Evolutionary conservation across 352 stramenopile species (phyloP).

Genomic region (Globisporangium megalacanthum): DNA sequence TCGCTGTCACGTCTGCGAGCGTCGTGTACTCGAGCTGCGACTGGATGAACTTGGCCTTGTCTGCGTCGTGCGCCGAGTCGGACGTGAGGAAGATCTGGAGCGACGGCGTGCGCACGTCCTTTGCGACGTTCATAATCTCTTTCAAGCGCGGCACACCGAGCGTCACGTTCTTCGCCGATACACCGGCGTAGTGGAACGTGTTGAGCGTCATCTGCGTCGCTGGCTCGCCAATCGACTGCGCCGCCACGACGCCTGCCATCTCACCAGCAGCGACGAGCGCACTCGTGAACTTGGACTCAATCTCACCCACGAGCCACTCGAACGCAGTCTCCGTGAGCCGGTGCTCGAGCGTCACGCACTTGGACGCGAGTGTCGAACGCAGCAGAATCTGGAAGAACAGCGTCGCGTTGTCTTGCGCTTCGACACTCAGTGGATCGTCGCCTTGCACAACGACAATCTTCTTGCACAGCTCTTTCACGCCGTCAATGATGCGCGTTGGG

Average conservation of each 20-base stretch:
- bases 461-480: conserved; percentile 91
- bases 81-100: conserved; percentile 94
- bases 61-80: conserved; percentile 81
- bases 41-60: conserved; percentile 90
- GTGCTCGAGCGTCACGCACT: conserved; percentile 95
- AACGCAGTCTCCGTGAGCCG: conserved; percentile 95
- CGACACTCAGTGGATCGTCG: conserved; percentile 91
- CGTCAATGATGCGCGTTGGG: conserved; percentile 84
- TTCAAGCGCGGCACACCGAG: conserved; percentile 98
- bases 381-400: conserved; percentile 98
- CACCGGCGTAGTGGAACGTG: conserved; percentile 99
- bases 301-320: conserved; percentile 94
- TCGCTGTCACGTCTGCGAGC: conserved; percentile 93
- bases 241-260: conserved; percentile 98
- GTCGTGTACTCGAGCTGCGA: conserved; percentile 97
- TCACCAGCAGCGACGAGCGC: conserved; percentile 95
- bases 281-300: conserved; percentile 96
- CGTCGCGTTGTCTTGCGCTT: conserved; percentile 98
- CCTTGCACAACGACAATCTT: conserved; percentile 96
- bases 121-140: conserved; percentile 99
- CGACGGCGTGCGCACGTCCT: conserved; percentile 96
- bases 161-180: conserved; percentile 99
- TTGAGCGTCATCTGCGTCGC: conserved; percentile 99
- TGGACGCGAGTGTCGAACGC: conserved; percentile 94
- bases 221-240: conserved; percentile 99